Evolutionary conservation across 2,329 filamentous ascomycete genomes (phyloP).

Genomic region (Myriangium duriaei): DNA sequence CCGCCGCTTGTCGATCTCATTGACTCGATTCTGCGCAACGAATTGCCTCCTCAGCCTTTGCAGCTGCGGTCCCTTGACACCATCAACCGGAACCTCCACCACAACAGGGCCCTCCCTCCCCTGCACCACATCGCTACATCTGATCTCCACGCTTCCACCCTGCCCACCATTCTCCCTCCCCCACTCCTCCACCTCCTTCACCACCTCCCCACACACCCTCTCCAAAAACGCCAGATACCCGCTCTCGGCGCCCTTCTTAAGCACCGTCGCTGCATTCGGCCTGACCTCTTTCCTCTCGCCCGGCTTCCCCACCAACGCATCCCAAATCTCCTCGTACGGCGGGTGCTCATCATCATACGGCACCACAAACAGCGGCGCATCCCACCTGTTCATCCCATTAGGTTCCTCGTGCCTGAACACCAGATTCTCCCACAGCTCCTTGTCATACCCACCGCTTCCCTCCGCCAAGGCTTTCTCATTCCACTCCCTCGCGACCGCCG

Average conservation of each 20-base stretch:
- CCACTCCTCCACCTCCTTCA: slow-evolving; percentile 56
- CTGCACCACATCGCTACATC: slow-evolving; percentile 27
- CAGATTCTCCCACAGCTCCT: slow-evolving; percentile 63
- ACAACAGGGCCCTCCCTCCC: slow-evolving; percentile 37
- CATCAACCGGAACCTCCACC: slow-evolving; percentile 52
- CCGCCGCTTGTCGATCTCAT: slow-evolving; percentile 33
- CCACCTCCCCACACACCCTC: slow-evolving; percentile 63
- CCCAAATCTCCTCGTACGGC: slow-evolving; percentile 63
- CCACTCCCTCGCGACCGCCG: slow-evolving; percentile 43
- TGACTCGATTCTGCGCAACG: slow-evolving; percentile 59
- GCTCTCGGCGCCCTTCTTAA: slow-evolving; percentile 47
- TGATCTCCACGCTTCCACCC: slow-evolving; percentile 41
- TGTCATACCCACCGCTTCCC: slow-evolving; percentile 34
- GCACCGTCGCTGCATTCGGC: slow-evolving; percentile 65
- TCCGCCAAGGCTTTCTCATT: slow-evolving; percentile 41
- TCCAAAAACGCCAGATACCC: slow-evolving; percentile 75
- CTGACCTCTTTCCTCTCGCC: slow-evolving; percentile 54
- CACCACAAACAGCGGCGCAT: slow-evolving; percentile 68
- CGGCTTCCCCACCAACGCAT: slow-evolving; percentile 48
- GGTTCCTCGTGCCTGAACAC: slow-evolving; percentile 78
- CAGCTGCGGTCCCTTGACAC: slow-evolving; percentile 57
- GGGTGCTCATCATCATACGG: slow-evolving; percentile 60
- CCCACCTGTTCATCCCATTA: slow-evolving; percentile 74
- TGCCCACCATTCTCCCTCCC: slow-evolving; percentile 52
- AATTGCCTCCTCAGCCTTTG: slow-evolving; percentile 69